phyloP scores from a whole-genome alignment of 2,329 filamentous ascomycete genomes.

The Rosellinia necatrix region DNA sequence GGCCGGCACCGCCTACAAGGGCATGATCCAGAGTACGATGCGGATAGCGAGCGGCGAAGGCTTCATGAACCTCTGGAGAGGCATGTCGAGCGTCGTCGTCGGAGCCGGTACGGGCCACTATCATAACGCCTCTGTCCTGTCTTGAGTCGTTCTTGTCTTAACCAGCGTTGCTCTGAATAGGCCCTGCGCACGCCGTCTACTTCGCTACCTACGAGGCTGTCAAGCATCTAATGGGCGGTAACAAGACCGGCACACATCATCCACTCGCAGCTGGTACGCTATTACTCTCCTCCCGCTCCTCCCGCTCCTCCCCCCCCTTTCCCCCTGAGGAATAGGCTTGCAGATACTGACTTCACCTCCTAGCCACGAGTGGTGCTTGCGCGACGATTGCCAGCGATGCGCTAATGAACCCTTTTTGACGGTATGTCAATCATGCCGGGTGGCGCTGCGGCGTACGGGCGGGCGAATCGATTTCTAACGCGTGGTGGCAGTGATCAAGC shows the following conservation, averaged over 20 bases:
- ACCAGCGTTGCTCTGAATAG: conserved; percentile 49
- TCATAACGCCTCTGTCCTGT: neutral
- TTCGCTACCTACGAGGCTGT: conserved; percentile 98
- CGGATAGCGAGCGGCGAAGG: conserved; percentile 92
- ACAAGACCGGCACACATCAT: conserved; percentile 84
- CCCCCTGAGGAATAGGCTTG: neutral
- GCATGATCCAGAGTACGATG: conserved; percentile 88
- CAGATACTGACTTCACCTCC: conserved; percentile 15
- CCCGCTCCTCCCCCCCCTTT: too few species aligned
- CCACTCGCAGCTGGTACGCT: conserved; percentile 84
- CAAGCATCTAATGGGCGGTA: conserved; percentile 94
- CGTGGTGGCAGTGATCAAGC: conserved; percentile 80
- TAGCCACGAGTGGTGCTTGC: conserved; percentile 89
- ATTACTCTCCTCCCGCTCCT: too few species aligned
- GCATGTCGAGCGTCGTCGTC: conserved; percentile 93
- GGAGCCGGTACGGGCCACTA: conserved; percentile 73
- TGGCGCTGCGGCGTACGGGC: neutral
- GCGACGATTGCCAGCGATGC: conserved; percentile 97
- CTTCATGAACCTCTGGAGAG: conserved; percentile 89
- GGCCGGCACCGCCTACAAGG: conserved; percentile 80
- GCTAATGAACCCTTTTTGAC: conserved; percentile 98
- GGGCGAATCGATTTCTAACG: conserved; percentile 17
- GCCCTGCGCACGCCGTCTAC: conserved; percentile 95
- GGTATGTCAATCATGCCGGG: conserved; percentile 59
- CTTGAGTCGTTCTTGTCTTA: neutral